Percentiles rank a stretch among this genome's conserved stretches.
phyloP scores from a whole-genome alignment of 1,139 yeast species.

The Yamadazyma taylorii region DNA sequence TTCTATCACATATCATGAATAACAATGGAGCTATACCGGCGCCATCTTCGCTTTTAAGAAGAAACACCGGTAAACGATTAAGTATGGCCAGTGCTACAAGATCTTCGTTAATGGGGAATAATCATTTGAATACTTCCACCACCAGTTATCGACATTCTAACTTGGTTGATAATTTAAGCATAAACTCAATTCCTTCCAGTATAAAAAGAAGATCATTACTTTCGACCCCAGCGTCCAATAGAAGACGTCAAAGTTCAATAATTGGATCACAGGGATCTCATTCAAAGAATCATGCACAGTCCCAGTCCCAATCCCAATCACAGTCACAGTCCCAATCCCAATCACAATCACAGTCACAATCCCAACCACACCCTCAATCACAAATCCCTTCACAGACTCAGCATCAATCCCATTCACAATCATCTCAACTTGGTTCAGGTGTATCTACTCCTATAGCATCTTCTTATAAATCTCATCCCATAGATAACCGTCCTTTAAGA shows the following conservation, averaged over 20 bases:
- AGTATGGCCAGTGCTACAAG: constrained; percentile 40
- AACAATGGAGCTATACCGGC: constrained; percentile 10
- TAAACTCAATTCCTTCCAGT: constrained; percentile 13
- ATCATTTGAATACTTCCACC: not conserved
- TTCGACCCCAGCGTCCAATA: constrained; percentile 36
- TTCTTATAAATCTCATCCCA: not conserved
- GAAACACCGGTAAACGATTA: constrained; percentile 31
- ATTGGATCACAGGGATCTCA: constrained; percentile 10
- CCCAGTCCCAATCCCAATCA: constrained; percentile 9
- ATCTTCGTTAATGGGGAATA: constrained; percentile 24
- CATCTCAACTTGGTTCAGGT: constrained; percentile 6
- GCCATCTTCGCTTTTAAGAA: constrained; percentile 30
- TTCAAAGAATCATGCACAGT: constrained; percentile 5
- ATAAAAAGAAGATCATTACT: constrained; percentile 35
- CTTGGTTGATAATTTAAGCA: constrained; percentile 4
- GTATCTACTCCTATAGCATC: constrained; percentile 2
- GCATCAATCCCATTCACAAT: not conserved
- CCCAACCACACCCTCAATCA: constrained; percentile 5
- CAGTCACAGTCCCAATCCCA: constrained; percentile 8
- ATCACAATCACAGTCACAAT: too few species aligned
- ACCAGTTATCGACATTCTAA: constrained; percentile 1
- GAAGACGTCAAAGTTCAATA: constrained; percentile 33
- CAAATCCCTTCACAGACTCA: constrained; percentile 1
- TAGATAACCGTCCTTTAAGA: constrained; percentile 75
- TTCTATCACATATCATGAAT: constrained; percentile 3